Evolutionary conservation across 371 early-diverging fungal species (phyloP), one percentile per base, ranked within the genome.

Genomic region (Mortierella sp.): DNA sequence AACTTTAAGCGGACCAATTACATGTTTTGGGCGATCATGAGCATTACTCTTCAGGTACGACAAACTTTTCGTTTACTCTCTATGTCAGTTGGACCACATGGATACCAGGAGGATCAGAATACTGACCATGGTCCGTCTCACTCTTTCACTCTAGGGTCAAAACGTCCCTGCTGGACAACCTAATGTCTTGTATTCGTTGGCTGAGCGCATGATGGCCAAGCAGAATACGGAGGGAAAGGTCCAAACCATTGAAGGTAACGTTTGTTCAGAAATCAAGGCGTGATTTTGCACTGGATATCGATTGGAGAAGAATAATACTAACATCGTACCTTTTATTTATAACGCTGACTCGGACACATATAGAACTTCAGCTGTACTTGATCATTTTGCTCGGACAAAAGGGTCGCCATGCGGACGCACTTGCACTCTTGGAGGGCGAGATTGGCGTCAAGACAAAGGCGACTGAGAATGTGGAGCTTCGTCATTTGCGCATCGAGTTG

Each of bases 21-120:
- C 85, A 87, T 94, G 81, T 96, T 96, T 86, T 98, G 97, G 97
- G 92, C 94, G 1, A 92, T 96, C 70, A 92, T 94, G 91, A 91
- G 94, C 41, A 85, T 94, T 11, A 86, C 92, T 9, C 86, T 94
- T 14, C 94, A 94, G 87, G 92, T 90, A 87, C 67, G 68, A 55
- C 29, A 52, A 29, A 26, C 24, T 29, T 5, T 13, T 43, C 10
- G 8, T 3, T 19, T 22, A 37, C 19, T 61, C 9, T 3, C 34
- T 8, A 22, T 22, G n/a, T n/a, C n/a, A n/a, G n/a, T 61, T 34
- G 22, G 1, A 19, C 37, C 37, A 61, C 8, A 34, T 29, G 40
- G 3, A 43, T 9, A 66, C 8, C 39, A 24, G 29, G 50, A 40
- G 16, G 5, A 31, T 10, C 16, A 31, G 11, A 14, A 4, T 43